Conservation (phyloP, 2,329 filamentous ascomycete species). For the Alternaria brassicicola region DNA sequence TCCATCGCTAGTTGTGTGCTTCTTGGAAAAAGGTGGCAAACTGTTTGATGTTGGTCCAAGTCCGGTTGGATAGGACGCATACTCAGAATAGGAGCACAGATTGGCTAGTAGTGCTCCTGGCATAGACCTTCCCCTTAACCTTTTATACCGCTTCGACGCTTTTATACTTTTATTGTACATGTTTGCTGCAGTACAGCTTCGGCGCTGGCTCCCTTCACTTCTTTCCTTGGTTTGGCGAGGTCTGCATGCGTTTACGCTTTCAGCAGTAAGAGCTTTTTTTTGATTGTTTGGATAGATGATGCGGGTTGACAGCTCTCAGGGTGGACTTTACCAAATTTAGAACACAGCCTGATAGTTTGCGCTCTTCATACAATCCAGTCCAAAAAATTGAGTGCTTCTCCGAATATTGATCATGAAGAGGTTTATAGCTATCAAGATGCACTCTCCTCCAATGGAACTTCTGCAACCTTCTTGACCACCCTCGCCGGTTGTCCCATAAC, state of each 20-base stretch:
- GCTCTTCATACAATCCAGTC: not conserved
- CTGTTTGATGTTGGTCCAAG: not conserved
- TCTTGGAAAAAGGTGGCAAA: constrained; percentile 1
- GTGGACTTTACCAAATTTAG: not conserved
- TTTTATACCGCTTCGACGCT: constrained; percentile 10
- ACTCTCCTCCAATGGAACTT: constrained; percentile 17
- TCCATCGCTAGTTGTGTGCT: not conserved
- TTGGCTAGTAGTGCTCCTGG: constrained; percentile 3
- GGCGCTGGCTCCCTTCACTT: constrained; percentile 16
- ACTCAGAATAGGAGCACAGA: not conserved
- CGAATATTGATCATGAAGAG: not conserved
- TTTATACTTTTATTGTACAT: constrained; percentile 31
- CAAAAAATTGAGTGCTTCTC: not conserved
- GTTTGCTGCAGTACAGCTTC: constrained; percentile 14
- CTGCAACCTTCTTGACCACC: constrained; percentile 53
- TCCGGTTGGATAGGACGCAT: constrained; percentile 1
- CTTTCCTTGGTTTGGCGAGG: constrained; percentile 6
- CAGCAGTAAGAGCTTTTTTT: not conserved
- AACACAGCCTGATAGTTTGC: not conserved
- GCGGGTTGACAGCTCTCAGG: not conserved
- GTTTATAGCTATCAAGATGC: not conserved
- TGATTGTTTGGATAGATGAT: not conserved
- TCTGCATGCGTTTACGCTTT: not conserved
- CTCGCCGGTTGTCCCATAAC: constrained; percentile 71
- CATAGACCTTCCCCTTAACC: constrained; percentile 15